Evolutionary conservation across 176 grass and related monocot species (phyloP), one percentile per base, ranked within the genome.

Genomic region (Bolboschoenus planiculmis): DNA sequence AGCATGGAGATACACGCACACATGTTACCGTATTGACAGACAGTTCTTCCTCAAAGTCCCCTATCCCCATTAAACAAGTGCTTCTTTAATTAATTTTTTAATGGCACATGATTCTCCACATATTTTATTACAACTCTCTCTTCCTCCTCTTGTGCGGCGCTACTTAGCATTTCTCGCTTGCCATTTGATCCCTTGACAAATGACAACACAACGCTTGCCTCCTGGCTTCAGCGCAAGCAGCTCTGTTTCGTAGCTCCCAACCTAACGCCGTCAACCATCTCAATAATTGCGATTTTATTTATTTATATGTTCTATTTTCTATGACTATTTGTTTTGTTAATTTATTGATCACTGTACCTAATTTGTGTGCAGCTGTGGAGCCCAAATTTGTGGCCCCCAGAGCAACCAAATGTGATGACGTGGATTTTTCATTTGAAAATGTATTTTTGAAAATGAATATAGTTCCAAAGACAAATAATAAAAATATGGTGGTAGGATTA

Each of bases 121-220:
- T 81, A 64, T 81, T 81, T 27, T 64, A 81, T 18, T 75, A 8
- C 6, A 30, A 23, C 35, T 21, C n/a, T n/a, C n/a, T n/a, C n/a
- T n/a, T n/a, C n/a, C n/a, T n/a, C n/a, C n/a, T 57, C 29, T 54
- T 80, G 37, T 58, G 14, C 10, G 56, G 30, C 60, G 26, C 40
- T 60, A 20, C 30, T 26, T 30, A 64, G 56, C 33, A 63, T 82
- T 27, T n/a, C 84, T 62, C n/a, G 5, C 13, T 14, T 91, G 89
- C 85, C 72, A 79, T 89, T 84, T 59, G 78, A 87, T 87, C 78
- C 57, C 51, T 78, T 85, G 88, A 88, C 88, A 82, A 81, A 76
- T 84, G 83, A 88, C 88, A 83, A 78, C 1, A 39, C 75, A 18
- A 80, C 10, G 26, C 39, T 70, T 85, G 84, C 84, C 75, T 80